These are phyloP conservation scores for Musa beccarii DNA, from an alignment of 176 grass and related monocot genomes.

Conservation along the genomic window DNA sequence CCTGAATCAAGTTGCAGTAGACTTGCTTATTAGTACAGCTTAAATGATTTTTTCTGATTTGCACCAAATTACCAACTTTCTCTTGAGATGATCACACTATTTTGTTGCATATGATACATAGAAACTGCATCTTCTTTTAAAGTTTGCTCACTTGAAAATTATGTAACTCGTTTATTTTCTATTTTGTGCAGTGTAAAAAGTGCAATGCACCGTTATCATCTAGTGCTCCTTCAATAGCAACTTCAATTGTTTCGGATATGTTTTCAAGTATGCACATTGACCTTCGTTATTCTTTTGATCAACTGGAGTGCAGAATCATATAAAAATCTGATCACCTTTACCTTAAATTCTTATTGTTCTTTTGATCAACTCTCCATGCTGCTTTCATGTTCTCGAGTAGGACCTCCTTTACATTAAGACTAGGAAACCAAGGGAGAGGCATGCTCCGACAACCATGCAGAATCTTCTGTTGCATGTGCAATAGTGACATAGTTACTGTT, in stretches of 20 bases:
- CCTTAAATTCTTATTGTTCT: not conserved
- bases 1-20: not conserved
- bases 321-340: not conserved
- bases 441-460: not conserved
- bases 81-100: too few species aligned
- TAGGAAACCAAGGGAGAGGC: not conserved
- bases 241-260: constrained; percentile 38
- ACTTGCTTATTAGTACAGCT: too few species aligned
- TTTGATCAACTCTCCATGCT: not conserved
- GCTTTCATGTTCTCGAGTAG: not conserved
- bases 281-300: constrained; percentile 12
- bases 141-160: constrained; percentile 2
- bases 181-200: constrained; percentile 75
- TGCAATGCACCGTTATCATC: constrained; percentile 67
- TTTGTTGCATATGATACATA: not conserved
- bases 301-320: not conserved
- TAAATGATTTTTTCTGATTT: not conserved
- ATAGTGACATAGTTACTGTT: not conserved
- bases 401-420: not conserved
- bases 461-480: not conserved
- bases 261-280: constrained; percentile 57
- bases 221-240: constrained; percentile 44
- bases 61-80: too few species aligned
- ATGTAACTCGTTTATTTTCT: constrained; percentile 17
- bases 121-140: not conserved